A percentile compares a stretch with the other conserved stretches of the same genome.
Conservation (phyloP, 2,329 filamentous ascomycete genomes). For the Seiridium unicorne region DNA sequence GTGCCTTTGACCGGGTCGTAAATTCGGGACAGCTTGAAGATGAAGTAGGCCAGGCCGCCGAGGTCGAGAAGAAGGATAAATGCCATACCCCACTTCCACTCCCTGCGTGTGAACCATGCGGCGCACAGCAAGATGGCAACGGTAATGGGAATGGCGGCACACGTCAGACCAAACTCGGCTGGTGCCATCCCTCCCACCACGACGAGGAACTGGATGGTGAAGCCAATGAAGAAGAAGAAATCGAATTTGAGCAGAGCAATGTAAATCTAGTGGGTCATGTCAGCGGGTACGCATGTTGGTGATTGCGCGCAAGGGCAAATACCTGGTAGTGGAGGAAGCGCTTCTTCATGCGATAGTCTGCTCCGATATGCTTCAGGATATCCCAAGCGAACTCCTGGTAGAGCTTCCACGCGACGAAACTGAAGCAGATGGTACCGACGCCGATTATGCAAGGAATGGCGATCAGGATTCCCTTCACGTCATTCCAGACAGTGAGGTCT, state of each 20-base stretch:
- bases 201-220: conserved; percentile 96
- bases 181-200: conserved; percentile 71
- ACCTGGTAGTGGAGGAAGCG: conserved; percentile 96
- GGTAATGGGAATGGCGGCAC: conserved; percentile 86
- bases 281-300: neutral
- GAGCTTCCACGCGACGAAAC: conserved; percentile 84
- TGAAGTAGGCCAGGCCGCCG: conserved; percentile 87
- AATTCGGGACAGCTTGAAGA: conserved; percentile 98
- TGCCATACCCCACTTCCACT: conserved; percentile 77
- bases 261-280: conserved; percentile 68
- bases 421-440: conserved; percentile 69
- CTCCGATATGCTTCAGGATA: conserved; percentile 98
- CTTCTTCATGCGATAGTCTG: conserved; percentile 94
- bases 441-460: conserved; percentile 84
- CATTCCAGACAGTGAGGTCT: conserved; percentile 58
- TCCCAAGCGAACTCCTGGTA: conserved; percentile 99
- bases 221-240: conserved; percentile 99
- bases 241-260: conserved; percentile 98
- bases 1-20: conserved; percentile 62
- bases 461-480: conserved; percentile 74
- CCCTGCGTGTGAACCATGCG: conserved; percentile 79
- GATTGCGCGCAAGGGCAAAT: conserved; percentile 14
- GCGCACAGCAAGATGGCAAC: conserved; percentile 84
- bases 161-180: conserved; percentile 81
- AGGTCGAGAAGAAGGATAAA: conserved; percentile 82